phyloP scores from a whole-genome alignment of 2,329 filamentous ascomycete species.

The Pseudopyrenochaeta lycopersici region DNA sequence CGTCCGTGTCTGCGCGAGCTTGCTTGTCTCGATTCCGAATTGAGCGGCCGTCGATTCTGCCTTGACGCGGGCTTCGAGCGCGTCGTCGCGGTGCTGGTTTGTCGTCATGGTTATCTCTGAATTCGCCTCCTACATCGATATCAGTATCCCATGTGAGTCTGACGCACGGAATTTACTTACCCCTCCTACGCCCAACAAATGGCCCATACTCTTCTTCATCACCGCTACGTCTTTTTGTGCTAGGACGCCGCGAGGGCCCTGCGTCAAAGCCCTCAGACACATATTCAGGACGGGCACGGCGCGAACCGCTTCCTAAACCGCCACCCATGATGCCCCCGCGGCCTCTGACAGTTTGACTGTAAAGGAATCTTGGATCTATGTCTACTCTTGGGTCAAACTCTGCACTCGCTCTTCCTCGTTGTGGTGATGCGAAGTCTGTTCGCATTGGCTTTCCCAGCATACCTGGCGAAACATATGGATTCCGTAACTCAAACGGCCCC shows the following conservation, averaged over 20 bases:
- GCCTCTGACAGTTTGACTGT: constrained; percentile 5
- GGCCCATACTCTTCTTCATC: background rate
- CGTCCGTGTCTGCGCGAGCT: constrained; percentile 25
- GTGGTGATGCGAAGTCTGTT: constrained; percentile 9
- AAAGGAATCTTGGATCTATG: constrained; percentile 2
- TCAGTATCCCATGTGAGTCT: too few species aligned
- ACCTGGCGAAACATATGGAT: constrained; percentile 9
- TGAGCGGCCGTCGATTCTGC: background rate
- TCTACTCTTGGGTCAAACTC: constrained; percentile 4
- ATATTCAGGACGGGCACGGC: background rate
- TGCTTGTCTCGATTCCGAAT: constrained; percentile 13
- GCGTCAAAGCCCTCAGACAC: constrained; percentile 11
- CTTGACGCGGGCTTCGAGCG: background rate
- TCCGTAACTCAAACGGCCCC: constrained; percentile 10
- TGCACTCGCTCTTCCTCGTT: background rate
- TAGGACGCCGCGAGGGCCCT: background rate
- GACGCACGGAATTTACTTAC: constrained; percentile 7
- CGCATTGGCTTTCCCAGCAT: constrained; percentile 7
- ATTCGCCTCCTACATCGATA: background rate
- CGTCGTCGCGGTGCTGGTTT: constrained; percentile 1
- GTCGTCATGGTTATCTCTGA: constrained; percentile 5
- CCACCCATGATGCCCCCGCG: constrained; percentile 6
- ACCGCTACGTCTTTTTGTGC: constrained; percentile 2
- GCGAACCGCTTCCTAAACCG: constrained; percentile 5
- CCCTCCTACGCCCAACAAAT: background rate